Conservation (phyloP, 306 rosid species). For the Cucumis melo region DNA sequence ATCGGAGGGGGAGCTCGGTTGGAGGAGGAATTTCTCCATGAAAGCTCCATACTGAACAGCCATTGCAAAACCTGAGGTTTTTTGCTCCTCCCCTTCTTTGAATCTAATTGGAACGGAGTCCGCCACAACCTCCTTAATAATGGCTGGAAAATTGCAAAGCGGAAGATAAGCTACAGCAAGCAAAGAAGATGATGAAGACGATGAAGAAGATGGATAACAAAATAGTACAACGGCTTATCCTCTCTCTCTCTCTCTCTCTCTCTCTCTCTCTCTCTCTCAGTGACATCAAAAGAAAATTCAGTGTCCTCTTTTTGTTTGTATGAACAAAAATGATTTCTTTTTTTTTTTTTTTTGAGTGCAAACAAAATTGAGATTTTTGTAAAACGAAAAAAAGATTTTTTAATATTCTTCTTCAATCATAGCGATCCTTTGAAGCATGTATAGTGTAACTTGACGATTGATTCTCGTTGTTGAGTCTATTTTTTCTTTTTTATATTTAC, state of each 20-base stretch:
- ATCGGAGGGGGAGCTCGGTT: slow-evolving; percentile 26
- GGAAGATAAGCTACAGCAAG: not conserved
- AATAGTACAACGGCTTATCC: not conserved
- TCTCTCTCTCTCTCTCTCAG: not conserved
- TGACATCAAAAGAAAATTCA: not conserved
- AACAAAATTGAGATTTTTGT: too few species aligned
- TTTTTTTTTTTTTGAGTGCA: too few species aligned
- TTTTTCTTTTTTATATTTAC: too few species aligned
- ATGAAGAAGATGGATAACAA: not conserved
- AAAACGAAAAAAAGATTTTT: too few species aligned
- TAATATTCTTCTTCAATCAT: too few species aligned
- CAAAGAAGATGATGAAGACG: not conserved
- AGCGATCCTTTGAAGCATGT: too few species aligned
- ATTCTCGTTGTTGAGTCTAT: too few species aligned
- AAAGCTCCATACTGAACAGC: slow-evolving; percentile 54
- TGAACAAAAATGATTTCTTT: not conserved
- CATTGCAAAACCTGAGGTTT: slow-evolving; percentile 13
- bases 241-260: too few species aligned
- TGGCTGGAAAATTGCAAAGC: not conserved
- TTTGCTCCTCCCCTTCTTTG: not conserved
- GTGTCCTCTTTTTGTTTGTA: not conserved
- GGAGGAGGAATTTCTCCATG: slow-evolving; percentile 50
- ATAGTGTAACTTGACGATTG: too few species aligned
- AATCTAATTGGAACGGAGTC: not conserved
- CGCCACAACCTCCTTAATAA: not conserved